Base-by-base conservation (phyloP, 805 yeast species). In the Saturnispora diversa region DNA sequence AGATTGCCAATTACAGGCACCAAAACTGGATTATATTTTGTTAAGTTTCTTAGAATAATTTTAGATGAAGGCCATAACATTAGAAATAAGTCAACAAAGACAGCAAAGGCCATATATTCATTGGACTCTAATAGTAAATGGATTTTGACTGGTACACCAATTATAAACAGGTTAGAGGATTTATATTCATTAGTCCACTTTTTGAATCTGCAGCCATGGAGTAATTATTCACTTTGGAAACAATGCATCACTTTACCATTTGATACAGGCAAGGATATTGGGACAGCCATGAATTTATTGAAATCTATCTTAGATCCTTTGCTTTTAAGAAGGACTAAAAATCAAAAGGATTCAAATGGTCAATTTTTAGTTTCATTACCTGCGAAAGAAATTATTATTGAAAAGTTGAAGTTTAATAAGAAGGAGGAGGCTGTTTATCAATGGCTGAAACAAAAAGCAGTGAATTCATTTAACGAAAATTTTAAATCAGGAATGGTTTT, bases 131-230 rank as follows among this genome's bases (percentile, higher is more conserved):
- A 68, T 15, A 66, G 92, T 36, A 75, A 76, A 45, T 88, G 97
- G 97, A 68, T 82, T 3, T 64, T 90, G 35, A 86, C 97, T 0
- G 97, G 97, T 6, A 88, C 97, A 0, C 97, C 97, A 0, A 84
- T 88, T 22, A 82, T 87, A 29, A 88, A 88, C 58, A 65, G 88
- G 46, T 65, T 90, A 8, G 97, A 90, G 57, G 97, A 90, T 57
- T 61, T 90, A 35, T 88, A 74, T 54, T 80, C 94, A 5, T 60
- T 87, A 36, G 74, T 87, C 13, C 75, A 77, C 49, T 90, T 80
- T 52, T 61, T 90, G 35, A 68, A 77, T 31, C 60, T 88, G n/a
- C 85, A 84, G 50, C 97, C 97, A 1, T 90, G 97, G 97, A 68
- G 79, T 29, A 81, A 82, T 50, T 77, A 83, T 42, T 70, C 84